These are phyloP conservation scores for Schizophyllum amplum DNA, from an alignment of 1,284 basidiomycete genomes.

Conservation along the genomic window DNA sequence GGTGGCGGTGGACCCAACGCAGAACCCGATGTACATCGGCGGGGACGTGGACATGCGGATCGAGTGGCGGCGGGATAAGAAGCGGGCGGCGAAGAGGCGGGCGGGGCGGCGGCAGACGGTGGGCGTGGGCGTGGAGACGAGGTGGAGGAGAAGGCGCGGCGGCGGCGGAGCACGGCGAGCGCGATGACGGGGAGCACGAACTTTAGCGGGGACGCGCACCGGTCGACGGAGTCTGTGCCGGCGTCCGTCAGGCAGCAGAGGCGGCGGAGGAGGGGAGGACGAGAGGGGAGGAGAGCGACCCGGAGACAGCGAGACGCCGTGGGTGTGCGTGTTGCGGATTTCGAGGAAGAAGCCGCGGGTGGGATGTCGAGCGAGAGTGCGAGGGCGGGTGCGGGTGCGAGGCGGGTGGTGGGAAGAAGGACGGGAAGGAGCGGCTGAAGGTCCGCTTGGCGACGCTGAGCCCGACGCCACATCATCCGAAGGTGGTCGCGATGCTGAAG, in stretches of 20 bases:
- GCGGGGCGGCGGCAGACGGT: slow-evolving; percentile 16
- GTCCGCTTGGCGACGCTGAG: slow-evolving; percentile 74
- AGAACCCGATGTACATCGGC: slow-evolving; percentile 4
- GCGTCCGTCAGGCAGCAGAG: slow-evolving; percentile 10
- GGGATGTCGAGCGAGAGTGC: slow-evolving; percentile 2
- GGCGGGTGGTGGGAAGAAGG: slow-evolving; percentile 6
- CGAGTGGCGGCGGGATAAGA: slow-evolving; percentile 61
- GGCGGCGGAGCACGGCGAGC: slow-evolving; percentile 14
- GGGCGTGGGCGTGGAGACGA: slow-evolving; percentile 18
- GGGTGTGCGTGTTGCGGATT: slow-evolving; percentile 66
- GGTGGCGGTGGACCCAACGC: slow-evolving; percentile 12
- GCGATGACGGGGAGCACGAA: slow-evolving; percentile 10
- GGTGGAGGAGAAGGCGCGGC: slow-evolving; percentile 19
- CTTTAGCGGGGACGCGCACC: background rate
- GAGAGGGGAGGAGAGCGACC: slow-evolving; percentile 74
- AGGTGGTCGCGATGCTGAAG: slow-evolving; percentile 86
- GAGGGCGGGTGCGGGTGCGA: background rate
- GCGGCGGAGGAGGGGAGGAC: slow-evolving; percentile 28
- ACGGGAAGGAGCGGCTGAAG: slow-evolving; percentile 21
- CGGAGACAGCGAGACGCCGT: slow-evolving; percentile 95
- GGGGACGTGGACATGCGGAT: slow-evolving; percentile 52
- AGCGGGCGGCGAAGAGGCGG: slow-evolving; percentile 6
- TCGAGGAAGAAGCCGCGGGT: slow-evolving; percentile 2
- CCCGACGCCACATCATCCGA: slow-evolving; percentile 94
- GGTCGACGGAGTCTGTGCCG: background rate